Conservation (phyloP, 805 yeast species). For the Pachysolen tannophilus region DNA sequence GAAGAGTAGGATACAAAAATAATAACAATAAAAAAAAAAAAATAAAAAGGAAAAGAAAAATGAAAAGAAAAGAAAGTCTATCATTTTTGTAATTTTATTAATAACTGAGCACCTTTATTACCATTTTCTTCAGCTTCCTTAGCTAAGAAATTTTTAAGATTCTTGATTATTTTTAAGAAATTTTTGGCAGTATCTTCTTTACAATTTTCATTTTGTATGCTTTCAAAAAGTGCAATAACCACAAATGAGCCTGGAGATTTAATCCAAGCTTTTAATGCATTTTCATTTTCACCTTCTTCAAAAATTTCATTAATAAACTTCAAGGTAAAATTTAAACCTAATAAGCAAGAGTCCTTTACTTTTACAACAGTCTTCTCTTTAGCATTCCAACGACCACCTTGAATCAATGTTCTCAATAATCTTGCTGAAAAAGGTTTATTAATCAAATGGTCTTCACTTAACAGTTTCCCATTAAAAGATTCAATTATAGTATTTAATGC, state of each 20-base stretch:
- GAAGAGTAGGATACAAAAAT: too few species aligned
- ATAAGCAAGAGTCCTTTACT: constrained; percentile 33
- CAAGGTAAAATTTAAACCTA: constrained; percentile 54
- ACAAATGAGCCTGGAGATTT: constrained; percentile 70
- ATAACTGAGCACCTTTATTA: constrained; percentile 61
- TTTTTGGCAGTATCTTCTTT: constrained; percentile 31
- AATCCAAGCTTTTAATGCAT: constrained; percentile 57
- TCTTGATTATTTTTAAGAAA: constrained; percentile 48
- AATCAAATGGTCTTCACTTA: constrained; percentile 59
- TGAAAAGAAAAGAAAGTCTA: constrained; percentile 2
- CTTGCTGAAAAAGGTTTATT: constrained; percentile 69
- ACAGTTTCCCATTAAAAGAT: constrained; percentile 58
- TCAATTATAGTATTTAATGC: constrained; percentile 51
- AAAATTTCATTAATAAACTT: constrained; percentile 35
- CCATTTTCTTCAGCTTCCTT: constrained; percentile 31
- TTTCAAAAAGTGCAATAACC: constrained; percentile 72
- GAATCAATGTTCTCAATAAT: constrained; percentile 66
- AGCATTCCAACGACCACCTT: constrained; percentile 78
- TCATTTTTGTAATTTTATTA: constrained; percentile 26
- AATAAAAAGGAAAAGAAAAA: too few species aligned
- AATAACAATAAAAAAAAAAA: too few species aligned
- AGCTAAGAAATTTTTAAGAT: constrained; percentile 34
- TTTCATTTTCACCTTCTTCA: constrained; percentile 43
- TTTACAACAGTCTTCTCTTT: constrained; percentile 45
- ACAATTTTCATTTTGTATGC: constrained; percentile 34